These are phyloP conservation scores for Trichaptum fuscoviolaceum DNA, from an alignment of 768 basidiomycete genomes.

Conservation along the genomic window DNA sequence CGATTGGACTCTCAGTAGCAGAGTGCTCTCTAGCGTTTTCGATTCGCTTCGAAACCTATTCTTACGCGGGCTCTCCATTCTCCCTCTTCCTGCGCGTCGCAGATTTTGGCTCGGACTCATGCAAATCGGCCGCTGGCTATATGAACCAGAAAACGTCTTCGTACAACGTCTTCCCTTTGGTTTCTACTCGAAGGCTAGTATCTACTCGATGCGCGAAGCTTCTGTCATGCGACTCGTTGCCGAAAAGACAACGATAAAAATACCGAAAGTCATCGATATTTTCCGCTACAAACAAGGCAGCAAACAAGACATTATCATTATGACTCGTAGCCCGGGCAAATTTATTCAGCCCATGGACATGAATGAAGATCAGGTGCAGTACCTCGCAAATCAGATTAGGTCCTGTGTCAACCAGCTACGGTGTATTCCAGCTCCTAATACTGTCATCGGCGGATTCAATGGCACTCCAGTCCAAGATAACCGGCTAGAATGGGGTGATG, in stretches of 20 bases:
- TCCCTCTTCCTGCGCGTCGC: not conserved
- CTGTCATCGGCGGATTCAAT: too few relatives aligned
- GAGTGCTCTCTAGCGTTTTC: not conserved
- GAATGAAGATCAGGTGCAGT: not conserved
- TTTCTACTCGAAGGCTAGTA: not conserved
- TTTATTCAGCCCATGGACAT: not conserved
- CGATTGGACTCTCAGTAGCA: too few relatives aligned
- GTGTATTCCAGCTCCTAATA: not conserved
- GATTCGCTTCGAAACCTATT: not conserved
- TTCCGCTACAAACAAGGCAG: not conserved
- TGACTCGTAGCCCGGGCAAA: not conserved
- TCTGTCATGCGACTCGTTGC: not conserved
- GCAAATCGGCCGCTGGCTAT: not conserved
- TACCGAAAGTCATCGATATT: not conserved
- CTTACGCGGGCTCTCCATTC: not conserved
- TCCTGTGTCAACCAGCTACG: not conserved
- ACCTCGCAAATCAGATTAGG: not conserved
- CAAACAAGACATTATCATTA: not conserved
- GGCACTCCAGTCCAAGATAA: too few relatives aligned
- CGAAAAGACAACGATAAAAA: not conserved
- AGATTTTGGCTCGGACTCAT: not conserved
- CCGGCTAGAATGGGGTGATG: too few relatives aligned
- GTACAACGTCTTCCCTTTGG: not conserved
- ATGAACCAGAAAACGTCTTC: not conserved
- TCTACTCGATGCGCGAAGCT: not conserved